A percentile compares a stretch with the other conserved stretches of the same genome.
phyloP scores from a whole-genome alignment of 2,329 filamentous ascomycete genomes.

The Aspergillus bombycis region DNA sequence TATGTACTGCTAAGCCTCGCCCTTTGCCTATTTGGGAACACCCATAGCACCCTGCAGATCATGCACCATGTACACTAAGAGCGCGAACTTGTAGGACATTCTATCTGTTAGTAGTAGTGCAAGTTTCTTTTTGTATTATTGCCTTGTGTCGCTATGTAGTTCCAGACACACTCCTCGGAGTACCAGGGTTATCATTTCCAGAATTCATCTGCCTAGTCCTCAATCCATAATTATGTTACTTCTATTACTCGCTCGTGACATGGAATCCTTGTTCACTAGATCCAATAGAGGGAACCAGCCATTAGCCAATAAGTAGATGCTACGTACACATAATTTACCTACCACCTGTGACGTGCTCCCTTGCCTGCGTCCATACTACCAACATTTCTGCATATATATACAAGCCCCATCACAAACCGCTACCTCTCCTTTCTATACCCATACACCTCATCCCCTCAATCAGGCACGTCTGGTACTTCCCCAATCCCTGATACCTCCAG shows the following conservation, averaged over 20 bases:
- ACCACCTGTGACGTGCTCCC: not conserved
- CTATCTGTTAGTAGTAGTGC: not conserved
- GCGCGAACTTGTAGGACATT: accelerated
- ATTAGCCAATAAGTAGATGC: not conserved
- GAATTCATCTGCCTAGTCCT: not conserved
- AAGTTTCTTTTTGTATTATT: not conserved
- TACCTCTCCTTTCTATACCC: not conserved
- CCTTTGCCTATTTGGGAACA: not conserved
- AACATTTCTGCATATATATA: not conserved
- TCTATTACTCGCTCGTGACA: too few species aligned
- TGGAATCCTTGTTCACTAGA: too few species aligned
- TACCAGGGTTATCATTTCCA: not conserved
- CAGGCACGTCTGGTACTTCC: not conserved
- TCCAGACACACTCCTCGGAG: not conserved
- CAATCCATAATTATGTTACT: not conserved
- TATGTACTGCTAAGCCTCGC: not conserved
- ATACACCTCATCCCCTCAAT: not conserved
- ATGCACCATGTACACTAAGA: not conserved
- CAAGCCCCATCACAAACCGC: not conserved
- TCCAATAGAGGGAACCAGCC: too few species aligned
- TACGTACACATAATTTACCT: not conserved
- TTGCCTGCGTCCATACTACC: not conserved
- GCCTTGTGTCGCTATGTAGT: not conserved
- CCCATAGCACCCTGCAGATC: not conserved
- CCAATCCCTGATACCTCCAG: not conserved